A percentile compares a stretch with the other conserved stretches of the same genome.
These are phyloP conservation scores for Exophiala spinifera DNA, from an alignment of 2,329 filamentous ascomycete genomes.

Conservation along the genomic window DNA sequence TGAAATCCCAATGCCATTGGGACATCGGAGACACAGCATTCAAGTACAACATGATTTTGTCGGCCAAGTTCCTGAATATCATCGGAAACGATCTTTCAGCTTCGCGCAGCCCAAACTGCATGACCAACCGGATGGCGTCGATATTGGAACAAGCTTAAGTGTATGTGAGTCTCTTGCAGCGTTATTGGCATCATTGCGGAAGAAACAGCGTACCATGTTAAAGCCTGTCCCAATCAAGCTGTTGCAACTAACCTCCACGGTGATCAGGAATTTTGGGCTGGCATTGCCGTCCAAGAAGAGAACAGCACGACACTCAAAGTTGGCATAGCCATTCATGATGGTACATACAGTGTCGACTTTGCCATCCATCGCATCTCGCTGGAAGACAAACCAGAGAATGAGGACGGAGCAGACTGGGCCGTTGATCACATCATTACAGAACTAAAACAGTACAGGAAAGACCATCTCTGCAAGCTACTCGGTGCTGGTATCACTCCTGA, in stretches of 20 bases:
- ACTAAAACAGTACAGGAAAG: slow-evolving; percentile 16
- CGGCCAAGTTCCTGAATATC: slow-evolving; percentile 18
- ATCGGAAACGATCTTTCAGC: slow-evolving; percentile 17
- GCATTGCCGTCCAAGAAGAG: slow-evolving; percentile 25
- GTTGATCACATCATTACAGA: slow-evolving; percentile 20
- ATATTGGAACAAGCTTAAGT: slow-evolving; percentile 20
- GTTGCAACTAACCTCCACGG: slow-evolving; percentile 1
- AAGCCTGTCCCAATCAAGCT: not conserved
- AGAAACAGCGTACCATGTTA: not conserved
- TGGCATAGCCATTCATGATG: slow-evolving; percentile 27
- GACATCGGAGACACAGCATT: slow-evolving; percentile 12
- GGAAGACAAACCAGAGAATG: slow-evolving; percentile 16
- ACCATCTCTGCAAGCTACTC: slow-evolving; percentile 61
- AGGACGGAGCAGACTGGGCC: slow-evolving; percentile 12
- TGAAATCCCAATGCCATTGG: not conserved
- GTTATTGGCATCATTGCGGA: not conserved
- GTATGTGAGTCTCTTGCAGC: slow-evolving; percentile 11
- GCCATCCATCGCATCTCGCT: slow-evolving; percentile 22
- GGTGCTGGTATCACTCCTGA: slow-evolving; percentile 66
- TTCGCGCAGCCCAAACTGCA: slow-evolving; percentile 14
- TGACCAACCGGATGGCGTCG: slow-evolving; percentile 14
- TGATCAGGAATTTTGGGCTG: slow-evolving; percentile 25
- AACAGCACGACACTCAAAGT: slow-evolving; percentile 16
- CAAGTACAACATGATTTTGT: slow-evolving; percentile 22
- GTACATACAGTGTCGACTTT: slow-evolving; percentile 29